Evolutionary conservation across 441 rosid genomes (phyloP).

Genomic region (Euphorbia celastroides): DNA sequence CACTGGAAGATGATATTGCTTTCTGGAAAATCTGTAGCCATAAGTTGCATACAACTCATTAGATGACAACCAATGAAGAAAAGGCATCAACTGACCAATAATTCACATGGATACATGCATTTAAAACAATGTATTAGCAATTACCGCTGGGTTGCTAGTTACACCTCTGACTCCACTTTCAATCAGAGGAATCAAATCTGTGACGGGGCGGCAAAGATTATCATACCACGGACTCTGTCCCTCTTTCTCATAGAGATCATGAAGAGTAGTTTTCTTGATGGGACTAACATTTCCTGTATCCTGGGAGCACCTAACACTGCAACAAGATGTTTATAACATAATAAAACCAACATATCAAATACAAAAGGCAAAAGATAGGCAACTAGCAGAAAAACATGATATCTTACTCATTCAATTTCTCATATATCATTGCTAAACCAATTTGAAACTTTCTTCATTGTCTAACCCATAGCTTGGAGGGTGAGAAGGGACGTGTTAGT

Average conservation of each 20-base stretch:
- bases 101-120: background rate
- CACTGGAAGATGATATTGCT: constrained; percentile 92
- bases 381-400: constrained; percentile 8
- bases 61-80: background rate
- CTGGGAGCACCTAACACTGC: constrained; percentile 72
- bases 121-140: background rate
- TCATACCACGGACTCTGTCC: constrained; percentile 99
- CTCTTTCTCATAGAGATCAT: constrained; percentile 81
- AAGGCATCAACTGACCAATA: background rate
- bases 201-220: constrained; percentile 96
- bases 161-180: constrained; percentile 93
- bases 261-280: constrained; percentile 62
- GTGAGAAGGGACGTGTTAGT: background rate
- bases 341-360: background rate
- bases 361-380: background rate
- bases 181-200: constrained; percentile 82
- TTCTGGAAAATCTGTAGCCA: constrained; percentile 90
- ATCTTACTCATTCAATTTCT: background rate
- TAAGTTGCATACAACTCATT: constrained; percentile 15
- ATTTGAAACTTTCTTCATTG: background rate
- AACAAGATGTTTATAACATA: constrained; percentile 7
- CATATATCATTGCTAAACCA: background rate
- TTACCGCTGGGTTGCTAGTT: constrained; percentile 98
- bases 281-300: constrained; percentile 54
- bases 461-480: background rate